These are phyloP conservation scores for Trichoderma brevicompactum DNA, from an alignment of 2,329 filamentous ascomycete species.

Conservation along the genomic window DNA sequence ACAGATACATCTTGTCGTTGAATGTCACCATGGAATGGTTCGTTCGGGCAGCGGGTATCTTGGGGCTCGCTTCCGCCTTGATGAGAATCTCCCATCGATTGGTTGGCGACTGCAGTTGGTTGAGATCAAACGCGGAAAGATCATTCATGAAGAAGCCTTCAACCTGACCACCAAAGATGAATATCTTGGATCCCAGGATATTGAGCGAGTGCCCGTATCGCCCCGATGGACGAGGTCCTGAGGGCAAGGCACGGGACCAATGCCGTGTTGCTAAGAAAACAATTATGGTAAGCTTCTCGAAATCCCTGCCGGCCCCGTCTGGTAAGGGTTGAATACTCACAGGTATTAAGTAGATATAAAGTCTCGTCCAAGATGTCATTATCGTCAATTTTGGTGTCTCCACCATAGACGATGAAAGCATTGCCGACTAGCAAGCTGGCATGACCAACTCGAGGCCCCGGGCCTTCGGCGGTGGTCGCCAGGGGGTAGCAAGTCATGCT, in stretches of 20 bases:
- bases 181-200: constrained; percentile 95
- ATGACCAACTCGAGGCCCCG: constrained; percentile 92
- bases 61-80: constrained; percentile 57
- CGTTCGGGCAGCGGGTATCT: constrained; percentile 82
- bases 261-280: constrained; percentile 80
- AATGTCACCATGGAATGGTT: constrained; percentile 93
- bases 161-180: constrained; percentile 95
- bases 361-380: constrained; percentile 91
- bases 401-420: constrained; percentile 97
- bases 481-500: constrained; percentile 91
- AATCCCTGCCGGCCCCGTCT: neutral
- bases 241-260: constrained; percentile 92
- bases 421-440: constrained; percentile 94
- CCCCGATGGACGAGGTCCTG: constrained; percentile 82
- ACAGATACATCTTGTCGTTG: constrained; percentile 93
- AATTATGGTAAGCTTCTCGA: neutral
- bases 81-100: constrained; percentile 97
- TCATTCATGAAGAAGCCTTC: constrained; percentile 99
- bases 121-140: constrained; percentile 90
- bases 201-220: constrained; percentile 96
- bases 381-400: constrained; percentile 97
- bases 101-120: constrained; percentile 85
- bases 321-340: constrained; percentile 62
- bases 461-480: constrained; percentile 88
- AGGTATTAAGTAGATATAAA: constrained; percentile 94